Base-by-base conservation (phyloP, 2,329 filamentous ascomycete genomes). In the Penicillium sp. region DNA sequence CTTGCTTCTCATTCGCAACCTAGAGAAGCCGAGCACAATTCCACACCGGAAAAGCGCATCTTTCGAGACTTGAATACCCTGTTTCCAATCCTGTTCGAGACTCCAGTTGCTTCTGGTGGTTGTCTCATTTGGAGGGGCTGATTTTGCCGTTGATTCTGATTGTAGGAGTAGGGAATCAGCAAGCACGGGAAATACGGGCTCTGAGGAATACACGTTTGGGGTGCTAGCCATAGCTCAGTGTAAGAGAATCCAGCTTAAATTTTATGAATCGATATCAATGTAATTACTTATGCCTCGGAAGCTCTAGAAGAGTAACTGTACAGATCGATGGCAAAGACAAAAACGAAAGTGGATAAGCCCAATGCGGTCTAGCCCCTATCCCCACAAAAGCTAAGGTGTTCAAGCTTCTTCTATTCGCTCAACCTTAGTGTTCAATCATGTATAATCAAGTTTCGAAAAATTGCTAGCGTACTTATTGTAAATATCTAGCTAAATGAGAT, bases 1-100 rank as follows among this genome's bases (percentile, higher is more conserved):
- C 8, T 57, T 61, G 34, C 47, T 57, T 56, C 54, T 60, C 30
- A 51, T 51, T 46, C 60, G 63, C 23, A 71, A 51, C 29, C 60
- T 62, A 6, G 71, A 74, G 47, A 74, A 66, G 0, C 70, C 70
- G 19, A 71, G 63, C 10, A 71, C 58, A n/a, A 49, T 57, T 0
- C 71, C 71, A 11, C 49, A 60, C 13, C 63, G 65, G 36, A 74
- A 70, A 1, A 71, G 27, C 1, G 45, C 43, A 3, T 54, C 16
- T 2, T 50, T 42, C 4, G 43, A 44, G 14, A 18, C n/a, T 35
- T 57, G 48, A 13, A 69, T 60, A 8, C 67, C 65, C 2, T 47
- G 41, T 30, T 56, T 26, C 56, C 67, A 66, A 41, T 68, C 63
- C 18, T 48, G 27, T 39, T 58, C 50, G 5, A 74, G 60, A 14